Evolutionary conservation across 345 rosid species (phyloP), one percentile per base, ranked within the genome.

Genomic region (Ceriops tagal): DNA sequence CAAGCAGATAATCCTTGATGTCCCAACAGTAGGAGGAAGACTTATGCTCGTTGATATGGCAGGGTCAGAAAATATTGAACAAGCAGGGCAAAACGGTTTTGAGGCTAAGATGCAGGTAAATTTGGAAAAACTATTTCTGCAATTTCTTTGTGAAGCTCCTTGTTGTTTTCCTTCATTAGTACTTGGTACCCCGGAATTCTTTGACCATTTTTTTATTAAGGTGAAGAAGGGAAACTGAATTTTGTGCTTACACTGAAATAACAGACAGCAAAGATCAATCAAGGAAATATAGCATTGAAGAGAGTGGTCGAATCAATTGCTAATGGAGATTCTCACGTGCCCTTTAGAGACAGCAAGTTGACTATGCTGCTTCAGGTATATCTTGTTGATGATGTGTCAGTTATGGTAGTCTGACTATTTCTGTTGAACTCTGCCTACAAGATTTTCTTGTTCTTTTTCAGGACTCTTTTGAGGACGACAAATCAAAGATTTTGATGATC

Each of bases 1-100:
- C 35, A 20, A 56, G 62, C 81, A 95, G 99, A 87, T 95, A 61
- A 88, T 92, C 60, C 91, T 95, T 53, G 97, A 95, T 84, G 99
- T 92, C 28, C 99, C 99, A 20, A 88, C 97, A 0, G 96, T 95
- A 62, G 99, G 99, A 39, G 99, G 99, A 75, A 81, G 91, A 65
- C 78, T 95, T 66, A 92, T 95, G 99, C 97, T 95, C 55, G 99
- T 95, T 27, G 99, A 95, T 66, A 95, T 95, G 99, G 99, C 99
- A 58, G 99, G 99, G 70, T 95, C 99, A 19, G 99, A 95, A 62
- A 95, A 95, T 73, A 92, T 95, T 35, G 99, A 95, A 70, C 97
- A 89, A 80, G 99, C 99, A 31, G 99, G 99, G 2, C 99, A 95
- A 75, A 79, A 66, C 49, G 95, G 93, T 58, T 87, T 86, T 78